A percentile compares a stretch with the other conserved stretches of the same genome.
Evolutionary conservation across 1,284 basidiomycete species (phyloP).

Genomic region (Cerrena zonata): DNA sequence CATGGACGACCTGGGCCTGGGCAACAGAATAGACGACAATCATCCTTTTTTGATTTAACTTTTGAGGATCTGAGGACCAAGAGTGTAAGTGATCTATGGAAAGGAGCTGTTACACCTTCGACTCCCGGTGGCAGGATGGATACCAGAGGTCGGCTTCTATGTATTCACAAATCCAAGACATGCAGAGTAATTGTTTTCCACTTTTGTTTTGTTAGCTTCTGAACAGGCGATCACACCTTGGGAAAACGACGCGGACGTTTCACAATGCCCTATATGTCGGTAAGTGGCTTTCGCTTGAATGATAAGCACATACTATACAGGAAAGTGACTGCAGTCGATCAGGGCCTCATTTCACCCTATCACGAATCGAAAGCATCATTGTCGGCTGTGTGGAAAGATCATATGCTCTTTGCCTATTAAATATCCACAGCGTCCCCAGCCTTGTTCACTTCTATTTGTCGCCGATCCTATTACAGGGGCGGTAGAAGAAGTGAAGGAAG

Average conservation of each 20-base stretch:
- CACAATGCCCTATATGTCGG: slow-evolving; percentile 82
- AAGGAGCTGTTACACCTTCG: slow-evolving; percentile 44
- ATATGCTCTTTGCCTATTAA: slow-evolving; percentile 87
- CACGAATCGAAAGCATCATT: slow-evolving; percentile 94
- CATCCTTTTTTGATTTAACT: slow-evolving; percentile 65
- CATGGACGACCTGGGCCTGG: slow-evolving; percentile 16
- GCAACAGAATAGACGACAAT: slow-evolving; percentile 39
- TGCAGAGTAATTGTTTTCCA: background rate
- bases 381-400: slow-evolving; percentile 87
- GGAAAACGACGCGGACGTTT: slow-evolving; percentile 77
- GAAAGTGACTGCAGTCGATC: background rate
- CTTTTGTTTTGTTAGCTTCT: slow-evolving; percentile 56
- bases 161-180: background rate
- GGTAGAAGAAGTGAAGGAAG: slow-evolving; percentile 82
- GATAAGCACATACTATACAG: background rate
- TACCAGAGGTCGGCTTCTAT: slow-evolving; percentile 46
- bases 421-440: slow-evolving; percentile 57
- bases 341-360: slow-evolving; percentile 82
- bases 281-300: slow-evolving; percentile 35
- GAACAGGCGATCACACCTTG: slow-evolving; percentile 94
- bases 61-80: slow-evolving; percentile 47
- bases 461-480: slow-evolving; percentile 68
- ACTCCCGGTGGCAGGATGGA: slow-evolving; percentile 43
- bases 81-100: slow-evolving; percentile 59
- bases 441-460: slow-evolving; percentile 76